Evolutionary conservation across 2,329 filamentous ascomycete species (phyloP).

Genomic region (Calycina marina): DNA sequence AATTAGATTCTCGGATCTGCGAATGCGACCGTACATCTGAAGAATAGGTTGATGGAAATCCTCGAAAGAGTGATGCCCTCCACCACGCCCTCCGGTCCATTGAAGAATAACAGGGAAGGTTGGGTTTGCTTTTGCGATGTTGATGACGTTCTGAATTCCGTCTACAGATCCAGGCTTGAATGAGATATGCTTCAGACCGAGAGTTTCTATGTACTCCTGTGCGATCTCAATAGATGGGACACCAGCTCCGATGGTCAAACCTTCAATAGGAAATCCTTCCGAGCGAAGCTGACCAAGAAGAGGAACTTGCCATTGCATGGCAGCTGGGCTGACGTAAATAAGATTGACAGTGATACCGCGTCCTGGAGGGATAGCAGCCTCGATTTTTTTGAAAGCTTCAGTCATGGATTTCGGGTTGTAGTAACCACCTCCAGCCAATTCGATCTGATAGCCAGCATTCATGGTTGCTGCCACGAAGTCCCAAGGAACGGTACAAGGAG

Average conservation of each 20-base stretch:
- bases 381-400: constrained; percentile 69
- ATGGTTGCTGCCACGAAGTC: constrained; percentile 87
- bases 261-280: constrained; percentile 82
- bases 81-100: constrained; percentile 89
- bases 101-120: constrained; percentile 85
- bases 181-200: constrained; percentile 81
- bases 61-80: constrained; percentile 88
- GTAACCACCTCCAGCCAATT: constrained; percentile 81
- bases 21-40: constrained; percentile 80
- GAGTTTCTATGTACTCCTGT: constrained; percentile 83
- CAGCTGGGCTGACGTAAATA: constrained; percentile 79
- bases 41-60: constrained; percentile 90
- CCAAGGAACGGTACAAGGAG: constrained; percentile 75
- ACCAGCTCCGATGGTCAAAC: constrained; percentile 82
- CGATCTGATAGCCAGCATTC: constrained; percentile 90
- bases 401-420: constrained; percentile 75
- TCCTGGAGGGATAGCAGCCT: constrained; percentile 67
- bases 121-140: constrained; percentile 88
- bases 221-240: constrained; percentile 89
- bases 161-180: constrained; percentile 90
- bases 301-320: constrained; percentile 88
- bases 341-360: constrained; percentile 81
- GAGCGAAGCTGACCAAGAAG: constrained; percentile 65
- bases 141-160: constrained; percentile 78
- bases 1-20: constrained; percentile 74